Evolutionary conservation across 2,329 filamentous ascomycete species (phyloP).

Genomic region (Scedosporium minutisporum): DNA sequence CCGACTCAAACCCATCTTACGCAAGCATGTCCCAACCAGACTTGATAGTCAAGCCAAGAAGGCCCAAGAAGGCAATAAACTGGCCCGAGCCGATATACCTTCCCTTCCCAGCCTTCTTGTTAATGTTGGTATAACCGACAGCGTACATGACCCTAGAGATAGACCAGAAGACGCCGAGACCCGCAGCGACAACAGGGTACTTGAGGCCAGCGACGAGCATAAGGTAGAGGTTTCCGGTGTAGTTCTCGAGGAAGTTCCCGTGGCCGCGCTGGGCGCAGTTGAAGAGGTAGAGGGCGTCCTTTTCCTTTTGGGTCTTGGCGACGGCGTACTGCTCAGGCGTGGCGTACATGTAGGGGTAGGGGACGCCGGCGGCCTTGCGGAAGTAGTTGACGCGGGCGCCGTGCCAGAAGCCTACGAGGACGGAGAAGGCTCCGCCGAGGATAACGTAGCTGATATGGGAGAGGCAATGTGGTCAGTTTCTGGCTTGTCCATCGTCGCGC

Average conservation of each 20-base stretch:
- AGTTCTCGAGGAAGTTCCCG: constrained; percentile 54
- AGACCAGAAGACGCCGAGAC: constrained; percentile 43
- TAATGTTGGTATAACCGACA: constrained; percentile 36
- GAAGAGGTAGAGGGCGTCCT: constrained; percentile 40
- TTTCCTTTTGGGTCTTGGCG: constrained; percentile 35
- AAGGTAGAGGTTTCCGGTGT: constrained; percentile 38
- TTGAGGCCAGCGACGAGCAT: constrained; percentile 46
- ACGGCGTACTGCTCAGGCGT: constrained; percentile 29
- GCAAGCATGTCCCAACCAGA: not conserved
- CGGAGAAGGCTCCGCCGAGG: constrained; percentile 42
- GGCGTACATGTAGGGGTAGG: constrained; percentile 50
- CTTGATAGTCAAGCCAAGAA: constrained; percentile 1
- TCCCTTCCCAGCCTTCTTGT: constrained; percentile 3
- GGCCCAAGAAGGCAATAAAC: not conserved
- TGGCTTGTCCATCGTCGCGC: not conserved
- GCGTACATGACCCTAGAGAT: constrained; percentile 43
- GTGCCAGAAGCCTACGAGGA: constrained; percentile 50
- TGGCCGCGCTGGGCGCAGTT: constrained; percentile 59
- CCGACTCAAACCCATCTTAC: not conserved
- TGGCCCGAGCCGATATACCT: constrained; percentile 2
- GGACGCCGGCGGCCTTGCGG: constrained; percentile 44
- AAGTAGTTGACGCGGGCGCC: constrained; percentile 31
- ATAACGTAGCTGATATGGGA: constrained; percentile 45
- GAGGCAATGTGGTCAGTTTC: not conserved
- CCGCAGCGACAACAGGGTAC: constrained; percentile 41